phyloP scores from a whole-genome alignment of 2,329 filamentous ascomycete species.

The Alternaria solani region DNA sequence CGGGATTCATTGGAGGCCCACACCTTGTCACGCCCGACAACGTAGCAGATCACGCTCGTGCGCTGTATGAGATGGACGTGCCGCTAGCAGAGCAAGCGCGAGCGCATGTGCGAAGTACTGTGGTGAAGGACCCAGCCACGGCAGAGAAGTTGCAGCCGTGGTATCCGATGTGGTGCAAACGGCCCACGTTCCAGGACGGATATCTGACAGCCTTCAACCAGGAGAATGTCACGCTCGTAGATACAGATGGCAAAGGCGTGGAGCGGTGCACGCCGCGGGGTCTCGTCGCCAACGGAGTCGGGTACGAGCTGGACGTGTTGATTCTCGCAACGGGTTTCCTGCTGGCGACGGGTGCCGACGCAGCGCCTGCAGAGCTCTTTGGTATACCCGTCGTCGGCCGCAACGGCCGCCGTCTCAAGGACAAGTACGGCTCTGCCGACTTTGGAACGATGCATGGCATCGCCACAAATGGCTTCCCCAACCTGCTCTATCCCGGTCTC shows the following conservation, averaged over 20 bases:
- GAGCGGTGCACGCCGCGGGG: slow-evolving; percentile 56
- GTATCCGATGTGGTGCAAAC: slow-evolving; percentile 70
- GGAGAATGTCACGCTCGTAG: slow-evolving; percentile 65
- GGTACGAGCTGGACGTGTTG: slow-evolving; percentile 58
- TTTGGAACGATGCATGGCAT: slow-evolving; percentile 54
- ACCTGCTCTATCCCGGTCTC: slow-evolving; percentile 19
- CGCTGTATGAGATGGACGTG: slow-evolving; percentile 7
- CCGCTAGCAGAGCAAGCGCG: slow-evolving; percentile 8
- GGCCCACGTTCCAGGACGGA: slow-evolving; percentile 67
- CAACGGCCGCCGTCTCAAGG: slow-evolving; percentile 53
- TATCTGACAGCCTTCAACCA: slow-evolving; percentile 67
- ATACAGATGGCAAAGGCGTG: slow-evolving; percentile 64
- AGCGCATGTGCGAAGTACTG: not conserved
- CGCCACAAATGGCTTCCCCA: slow-evolving; percentile 26
- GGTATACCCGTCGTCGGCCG: slow-evolving; percentile 54
- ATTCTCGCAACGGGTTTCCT: slow-evolving; percentile 57
- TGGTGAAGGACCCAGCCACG: slow-evolving; percentile 58
- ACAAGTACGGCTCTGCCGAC: slow-evolving; percentile 55
- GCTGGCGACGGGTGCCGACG: not conserved
- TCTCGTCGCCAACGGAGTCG: slow-evolving; percentile 56
- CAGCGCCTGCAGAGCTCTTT: slow-evolving; percentile 30
- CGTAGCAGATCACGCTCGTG: not conserved
- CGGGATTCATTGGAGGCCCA: slow-evolving; percentile 25
- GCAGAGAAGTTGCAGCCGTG: slow-evolving; percentile 64
- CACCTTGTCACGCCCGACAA: slow-evolving; percentile 12